A percentile compares a stretch with the other conserved stretches of the same genome.
phyloP scores from a whole-genome alignment of 1,284 basidiomycete genomes.

The Moesziomyces aphidis region DNA sequence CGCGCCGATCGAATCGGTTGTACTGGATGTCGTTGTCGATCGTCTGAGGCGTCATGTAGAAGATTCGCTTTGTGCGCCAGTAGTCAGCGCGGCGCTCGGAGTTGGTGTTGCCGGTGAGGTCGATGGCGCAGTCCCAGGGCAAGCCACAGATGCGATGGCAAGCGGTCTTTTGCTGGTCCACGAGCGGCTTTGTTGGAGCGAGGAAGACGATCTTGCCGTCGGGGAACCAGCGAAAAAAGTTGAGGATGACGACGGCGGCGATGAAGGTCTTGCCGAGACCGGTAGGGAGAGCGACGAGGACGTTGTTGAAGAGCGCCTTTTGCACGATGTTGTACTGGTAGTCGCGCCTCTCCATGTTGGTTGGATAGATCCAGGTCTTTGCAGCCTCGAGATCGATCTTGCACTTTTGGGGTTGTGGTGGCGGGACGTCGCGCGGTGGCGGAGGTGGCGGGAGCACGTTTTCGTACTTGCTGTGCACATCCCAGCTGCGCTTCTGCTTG shows the following conservation, averaged over 20 bases:
- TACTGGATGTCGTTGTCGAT: constrained; percentile 85
- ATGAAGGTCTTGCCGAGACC: constrained; percentile 99
- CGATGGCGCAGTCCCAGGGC: constrained; percentile 84
- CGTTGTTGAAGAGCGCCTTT: constrained; percentile 89
- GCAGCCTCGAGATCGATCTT: constrained; percentile 80
- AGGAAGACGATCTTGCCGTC: constrained; percentile 80
- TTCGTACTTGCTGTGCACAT: constrained; percentile 19
- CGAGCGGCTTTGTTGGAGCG: constrained; percentile 94
- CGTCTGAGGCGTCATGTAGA: constrained; percentile 98
- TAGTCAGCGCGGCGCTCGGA: constrained; percentile 48
- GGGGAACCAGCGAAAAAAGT: constrained; percentile 65
- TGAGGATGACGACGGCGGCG: constrained; percentile 90
- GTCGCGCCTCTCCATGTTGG: constrained; percentile 86
- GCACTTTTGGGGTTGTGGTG: constrained; percentile 46
- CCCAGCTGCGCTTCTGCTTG: constrained; percentile 26
- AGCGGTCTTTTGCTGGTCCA: constrained; percentile 86
- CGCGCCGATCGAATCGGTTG: constrained; percentile 80
- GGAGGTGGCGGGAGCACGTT: constrained; percentile 16
- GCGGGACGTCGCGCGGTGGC: constrained; percentile 14
- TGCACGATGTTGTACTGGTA: constrained; percentile 96
- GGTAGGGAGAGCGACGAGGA: constrained; percentile 92
- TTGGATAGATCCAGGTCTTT: constrained; percentile 90
- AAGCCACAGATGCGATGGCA: constrained; percentile 95
- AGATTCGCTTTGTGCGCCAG: constrained; percentile 89
- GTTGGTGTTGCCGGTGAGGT: constrained; percentile 79